A percentile compares a stretch with the other conserved stretches of the same genome.
Evolutionary conservation across 345 rosid species (phyloP).

Genomic region (Fremontodendron californicum): DNA sequence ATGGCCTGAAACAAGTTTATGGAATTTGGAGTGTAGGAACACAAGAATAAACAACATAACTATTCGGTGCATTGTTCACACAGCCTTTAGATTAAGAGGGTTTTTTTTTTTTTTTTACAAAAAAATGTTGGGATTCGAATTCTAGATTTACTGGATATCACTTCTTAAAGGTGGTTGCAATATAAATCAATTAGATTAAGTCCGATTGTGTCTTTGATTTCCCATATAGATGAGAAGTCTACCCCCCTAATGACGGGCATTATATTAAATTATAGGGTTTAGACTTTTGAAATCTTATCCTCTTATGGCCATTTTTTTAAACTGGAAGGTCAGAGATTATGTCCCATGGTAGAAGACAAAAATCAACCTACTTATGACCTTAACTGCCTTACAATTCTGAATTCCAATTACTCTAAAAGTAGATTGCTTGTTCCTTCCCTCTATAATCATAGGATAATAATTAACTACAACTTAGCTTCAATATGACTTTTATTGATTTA

Average conservation of each 20-base stretch:
- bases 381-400: conserved; percentile 9
- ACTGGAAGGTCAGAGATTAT: not conserved
- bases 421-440: not conserved
- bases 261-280: not conserved
- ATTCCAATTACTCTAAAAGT: not conserved
- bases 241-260: not conserved
- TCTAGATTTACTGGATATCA: too few species aligned
- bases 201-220: not conserved
- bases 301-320: not conserved
- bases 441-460: not conserved
- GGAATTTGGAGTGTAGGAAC: conserved; percentile 1
- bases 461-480: not conserved
- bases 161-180: too few species aligned
- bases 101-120: too few species aligned
- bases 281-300: not conserved
- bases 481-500: not conserved
- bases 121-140: too few species aligned
- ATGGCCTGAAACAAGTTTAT: not conserved
- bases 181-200: too few species aligned
- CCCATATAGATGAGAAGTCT: not conserved
- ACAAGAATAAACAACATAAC: not conserved
- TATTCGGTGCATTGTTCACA: not conserved
- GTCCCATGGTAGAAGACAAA: conserved; percentile 12
- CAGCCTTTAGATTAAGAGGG: not conserved
- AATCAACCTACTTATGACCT: conserved; percentile 5